These are phyloP conservation scores for Populus trichocarpa DNA, from an alignment of 441 rosid genomes.

Conservation along the genomic window DNA sequence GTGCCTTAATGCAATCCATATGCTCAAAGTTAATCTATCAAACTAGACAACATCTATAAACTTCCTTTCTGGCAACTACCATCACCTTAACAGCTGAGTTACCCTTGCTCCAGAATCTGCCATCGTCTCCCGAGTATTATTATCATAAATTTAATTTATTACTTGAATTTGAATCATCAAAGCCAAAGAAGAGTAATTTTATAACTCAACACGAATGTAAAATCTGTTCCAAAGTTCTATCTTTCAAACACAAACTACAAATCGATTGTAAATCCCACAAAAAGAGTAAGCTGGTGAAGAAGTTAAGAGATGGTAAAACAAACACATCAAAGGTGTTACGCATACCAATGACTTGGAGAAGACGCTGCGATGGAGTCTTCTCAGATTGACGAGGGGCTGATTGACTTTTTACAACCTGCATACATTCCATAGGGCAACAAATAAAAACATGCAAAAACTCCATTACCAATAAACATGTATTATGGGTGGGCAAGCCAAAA, in stretches of 20 bases:
- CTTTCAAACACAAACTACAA: background rate
- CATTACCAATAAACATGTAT: conserved; percentile 2
- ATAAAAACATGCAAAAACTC: conserved; percentile 12
- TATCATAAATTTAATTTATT: background rate
- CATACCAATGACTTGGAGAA: conserved; percentile 92
- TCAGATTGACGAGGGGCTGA: conserved; percentile 62
- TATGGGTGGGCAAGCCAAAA: conserved; percentile 1
- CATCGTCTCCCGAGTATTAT: background rate
- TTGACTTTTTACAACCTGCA: conserved; percentile 66
- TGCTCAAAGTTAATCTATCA: background rate
- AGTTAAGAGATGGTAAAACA: background rate
- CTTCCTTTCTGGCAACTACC: background rate
- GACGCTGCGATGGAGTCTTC: conserved; percentile 62
- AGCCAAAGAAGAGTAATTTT: background rate
- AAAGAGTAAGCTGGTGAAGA: background rate
- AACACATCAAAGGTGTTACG: conserved; percentile 1
- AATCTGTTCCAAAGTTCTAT: background rate
- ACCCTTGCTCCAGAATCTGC: background rate
- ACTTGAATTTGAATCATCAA: background rate
- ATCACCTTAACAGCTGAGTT: background rate
- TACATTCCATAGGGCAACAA: conserved; percentile 21
- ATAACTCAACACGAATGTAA: background rate
- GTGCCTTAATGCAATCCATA: background rate
- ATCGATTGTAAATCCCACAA: background rate
- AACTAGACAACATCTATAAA: background rate